phyloP scores from a whole-genome alignment of 805 yeast species.

The Wickerhamiella musiphila region DNA sequence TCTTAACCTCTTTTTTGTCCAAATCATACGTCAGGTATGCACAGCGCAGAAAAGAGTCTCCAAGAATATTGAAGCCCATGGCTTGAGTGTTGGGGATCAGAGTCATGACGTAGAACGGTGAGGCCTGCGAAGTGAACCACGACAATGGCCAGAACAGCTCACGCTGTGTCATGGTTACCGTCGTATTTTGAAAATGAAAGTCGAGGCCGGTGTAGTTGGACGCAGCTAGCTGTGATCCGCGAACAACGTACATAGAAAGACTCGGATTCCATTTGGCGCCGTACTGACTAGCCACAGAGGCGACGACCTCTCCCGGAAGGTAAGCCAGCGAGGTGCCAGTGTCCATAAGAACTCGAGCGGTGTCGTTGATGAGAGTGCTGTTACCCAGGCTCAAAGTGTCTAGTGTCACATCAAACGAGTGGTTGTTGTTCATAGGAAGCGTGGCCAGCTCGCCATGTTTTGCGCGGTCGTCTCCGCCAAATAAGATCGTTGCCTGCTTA shows the following conservation, averaged over 20 bases:
- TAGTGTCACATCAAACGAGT: conserved; percentile 13
- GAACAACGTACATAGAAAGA: conserved; percentile 27
- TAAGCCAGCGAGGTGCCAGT: conserved; percentile 39
- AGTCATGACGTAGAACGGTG: conserved; percentile 17
- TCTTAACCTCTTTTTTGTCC: conserved; percentile 32
- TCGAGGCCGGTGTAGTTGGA: conserved; percentile 17
- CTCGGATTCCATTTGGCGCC: conserved; percentile 25
- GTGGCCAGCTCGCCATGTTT: conserved; percentile 38
- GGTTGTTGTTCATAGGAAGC: conserved; percentile 24
- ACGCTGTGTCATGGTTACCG: conserved; percentile 29
- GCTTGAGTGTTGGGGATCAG: conserved; percentile 15
- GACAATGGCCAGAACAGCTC: conserved; percentile 21
- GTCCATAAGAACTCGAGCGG: conserved; percentile 30
- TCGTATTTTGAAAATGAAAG: conserved; percentile 35
- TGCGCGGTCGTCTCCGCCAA: conserved; percentile 56
- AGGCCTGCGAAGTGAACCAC: conserved; percentile 14
- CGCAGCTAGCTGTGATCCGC: conserved; percentile 19
- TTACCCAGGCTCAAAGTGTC: conserved; percentile 9
- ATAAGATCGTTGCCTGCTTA: conserved; percentile 36
- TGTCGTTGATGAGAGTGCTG: conserved; percentile 1
- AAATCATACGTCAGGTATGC: conserved; percentile 44
- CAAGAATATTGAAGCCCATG: conserved; percentile 28
- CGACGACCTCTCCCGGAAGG: conserved; percentile 26
- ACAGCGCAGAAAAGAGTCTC: conserved; percentile 38
- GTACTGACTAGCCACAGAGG: conserved; percentile 21